These are phyloP conservation scores for Schizochytrium sp. DNA, from an alignment of 108 stramenopile species.

Conservation along the genomic window DNA sequence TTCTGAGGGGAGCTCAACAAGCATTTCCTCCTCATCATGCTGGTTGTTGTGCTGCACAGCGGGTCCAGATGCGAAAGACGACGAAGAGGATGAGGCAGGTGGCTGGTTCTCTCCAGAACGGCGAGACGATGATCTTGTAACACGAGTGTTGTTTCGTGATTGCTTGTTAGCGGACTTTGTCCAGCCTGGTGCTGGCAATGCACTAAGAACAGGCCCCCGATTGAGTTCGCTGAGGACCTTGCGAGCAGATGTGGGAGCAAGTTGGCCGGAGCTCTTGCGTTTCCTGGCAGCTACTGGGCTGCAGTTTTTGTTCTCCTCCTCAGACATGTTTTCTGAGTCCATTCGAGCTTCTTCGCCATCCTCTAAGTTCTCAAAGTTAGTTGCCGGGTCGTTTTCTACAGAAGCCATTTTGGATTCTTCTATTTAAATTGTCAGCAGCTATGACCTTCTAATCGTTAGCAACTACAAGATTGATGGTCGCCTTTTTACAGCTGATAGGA, in stretches of 20 bases:
- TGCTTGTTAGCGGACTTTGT: neutral
- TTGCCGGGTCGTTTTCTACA: too few relatives aligned
- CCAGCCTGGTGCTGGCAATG: constrained; percentile 42
- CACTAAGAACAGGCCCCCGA: neutral
- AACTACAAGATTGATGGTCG: too few relatives aligned
- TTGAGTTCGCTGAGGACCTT: constrained; percentile 46
- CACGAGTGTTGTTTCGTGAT: too few relatives aligned
- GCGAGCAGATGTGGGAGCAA: constrained; percentile 1
- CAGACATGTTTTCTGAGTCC: neutral
- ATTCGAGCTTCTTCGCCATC: neutral
- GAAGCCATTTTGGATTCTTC: neutral
- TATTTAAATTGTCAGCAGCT: too few relatives aligned
- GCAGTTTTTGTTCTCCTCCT: constrained; percentile 39
- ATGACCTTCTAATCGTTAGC: too few relatives aligned
- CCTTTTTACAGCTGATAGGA: too few relatives aligned
- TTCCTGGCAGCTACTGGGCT: constrained; percentile 4
- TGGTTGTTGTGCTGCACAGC: neutral
- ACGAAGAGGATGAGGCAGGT: too few relatives aligned
- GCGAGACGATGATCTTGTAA: neutral
- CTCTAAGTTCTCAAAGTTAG: neutral
- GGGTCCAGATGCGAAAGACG: neutral
- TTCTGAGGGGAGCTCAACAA: neutral
- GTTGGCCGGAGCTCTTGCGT: constrained; percentile 9
- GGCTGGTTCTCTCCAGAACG: neutral
- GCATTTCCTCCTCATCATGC: neutral